Conservation (phyloP, 2,329 filamentous ascomycete genomes). For the Metarhizium sp. region DNA sequence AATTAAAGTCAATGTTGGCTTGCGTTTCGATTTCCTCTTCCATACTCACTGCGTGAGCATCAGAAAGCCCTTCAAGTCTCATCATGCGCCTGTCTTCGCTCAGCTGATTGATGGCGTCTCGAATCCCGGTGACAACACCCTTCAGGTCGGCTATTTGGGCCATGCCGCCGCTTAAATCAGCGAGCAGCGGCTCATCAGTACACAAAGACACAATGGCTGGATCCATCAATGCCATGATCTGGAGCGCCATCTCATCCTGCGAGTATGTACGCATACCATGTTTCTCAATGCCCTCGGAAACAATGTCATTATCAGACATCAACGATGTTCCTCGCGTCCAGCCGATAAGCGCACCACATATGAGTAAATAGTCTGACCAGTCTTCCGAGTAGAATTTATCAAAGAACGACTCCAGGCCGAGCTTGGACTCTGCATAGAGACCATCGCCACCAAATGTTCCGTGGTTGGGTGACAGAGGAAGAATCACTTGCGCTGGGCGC, state of each 20-base stretch:
- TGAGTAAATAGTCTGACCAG: not conserved
- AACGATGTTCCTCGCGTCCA: not conserved
- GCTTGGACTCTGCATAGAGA: not conserved
- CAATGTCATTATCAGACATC: not conserved
- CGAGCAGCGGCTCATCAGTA: not conserved
- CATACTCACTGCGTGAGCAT: too few species aligned
- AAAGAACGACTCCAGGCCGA: not conserved
- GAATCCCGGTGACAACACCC: not conserved
- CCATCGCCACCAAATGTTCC: not conserved
- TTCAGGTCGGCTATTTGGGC: not conserved
- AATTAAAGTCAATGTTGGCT: not conserved
- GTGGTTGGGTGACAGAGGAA: not conserved
- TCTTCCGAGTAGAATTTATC: not conserved
- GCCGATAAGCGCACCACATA: not conserved
- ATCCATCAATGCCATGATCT: not conserved
- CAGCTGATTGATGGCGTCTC: not conserved
- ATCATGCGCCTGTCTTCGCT: too few species aligned
- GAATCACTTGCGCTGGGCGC: not conserved
- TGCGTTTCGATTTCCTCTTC: not conserved
- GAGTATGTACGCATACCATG: not conserved
- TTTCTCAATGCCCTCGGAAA: not conserved
- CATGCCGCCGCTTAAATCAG: not conserved
- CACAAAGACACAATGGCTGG: not conserved
- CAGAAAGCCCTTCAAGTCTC: too few species aligned
- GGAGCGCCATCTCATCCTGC: not conserved